Base-by-base conservation (phyloP, 208 protist species). In the Crithidia brevicula region DNA sequence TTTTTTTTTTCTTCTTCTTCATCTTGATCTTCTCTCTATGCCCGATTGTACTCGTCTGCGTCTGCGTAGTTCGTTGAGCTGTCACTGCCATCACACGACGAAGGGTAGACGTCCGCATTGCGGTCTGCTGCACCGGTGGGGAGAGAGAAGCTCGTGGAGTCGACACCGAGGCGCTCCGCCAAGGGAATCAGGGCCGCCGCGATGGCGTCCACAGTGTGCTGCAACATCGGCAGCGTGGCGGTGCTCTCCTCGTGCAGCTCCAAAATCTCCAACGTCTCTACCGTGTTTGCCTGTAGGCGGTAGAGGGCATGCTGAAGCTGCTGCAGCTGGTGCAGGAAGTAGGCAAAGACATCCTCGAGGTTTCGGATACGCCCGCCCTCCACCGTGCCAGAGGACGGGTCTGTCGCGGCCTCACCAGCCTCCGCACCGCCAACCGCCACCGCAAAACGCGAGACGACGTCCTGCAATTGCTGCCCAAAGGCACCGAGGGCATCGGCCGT, bases 311-410 rank as follows among this genome's bases (percentile, higher is more conserved):
- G 67, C 40, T 84, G 74, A 1, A 89, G n/a, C 16, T 67, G 47
- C 20, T 54, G 63, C 3, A 91, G 54, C 28, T 85, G 79, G 0
- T 58, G 43, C 51, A 89, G 57, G 2, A 92, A 25, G 75, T 88
- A 91, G n/a, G 82, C 18, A 20, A 95, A 73, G n/a, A 95, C 57
- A 34, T 88, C 77, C 28, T 91, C 89, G 11, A 95, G 67, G 27
- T 60, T 73, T 5, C 67, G 20, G 7, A 85, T 60, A 23, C 42
- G 16, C 0, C 6, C 42, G 4, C 30, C 15, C 10, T 27, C 45
- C 10, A 27, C 4, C 9, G 56, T 38, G 27, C 10, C 27, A 4
- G 50, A 16, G 4, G 50, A 9, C 18, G 16, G 9, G 8, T 15
- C 22, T 38, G 34, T 22, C 4, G 30, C 49, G 15, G 18, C 31